Evolutionary conservation across 1,284 basidiomycete genomes (phyloP).

Genomic region (Fomitiporia mediterranea): DNA sequence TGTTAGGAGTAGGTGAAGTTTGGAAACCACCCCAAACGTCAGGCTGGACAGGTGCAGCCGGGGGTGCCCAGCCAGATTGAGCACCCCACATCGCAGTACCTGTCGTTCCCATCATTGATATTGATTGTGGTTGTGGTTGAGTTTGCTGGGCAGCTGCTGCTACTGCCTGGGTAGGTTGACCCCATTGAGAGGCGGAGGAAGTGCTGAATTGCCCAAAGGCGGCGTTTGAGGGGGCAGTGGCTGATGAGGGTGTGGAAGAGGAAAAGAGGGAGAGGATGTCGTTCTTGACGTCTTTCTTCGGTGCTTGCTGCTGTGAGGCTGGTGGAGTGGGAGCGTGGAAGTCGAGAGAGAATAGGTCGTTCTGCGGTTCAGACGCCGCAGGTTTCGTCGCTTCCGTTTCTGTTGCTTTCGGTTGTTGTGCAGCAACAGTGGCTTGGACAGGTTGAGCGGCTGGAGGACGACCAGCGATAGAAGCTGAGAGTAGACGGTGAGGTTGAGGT

Average conservation of each 20-base stretch:
- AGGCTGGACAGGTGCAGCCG: slow-evolving; percentile 25
- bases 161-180: slow-evolving; percentile 24
- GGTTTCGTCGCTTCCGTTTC: slow-evolving; percentile 27
- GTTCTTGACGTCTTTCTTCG: slow-evolving; percentile 72
- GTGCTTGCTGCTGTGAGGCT: slow-evolving; percentile 30
- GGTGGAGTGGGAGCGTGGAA: slow-evolving; percentile 58
- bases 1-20: too few relatives aligned
- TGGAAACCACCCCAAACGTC: slow-evolving; percentile 40
- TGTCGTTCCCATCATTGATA: slow-evolving; percentile 53
- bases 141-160: too few relatives aligned
- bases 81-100: slow-evolving; percentile 63
- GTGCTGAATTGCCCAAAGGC: slow-evolving; percentile 26
- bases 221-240: slow-evolving; percentile 27
- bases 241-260: slow-evolving; percentile 34
- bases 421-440: slow-evolving; percentile 26
- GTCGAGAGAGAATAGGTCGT: slow-evolving; percentile 83
- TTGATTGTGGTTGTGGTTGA: slow-evolving; percentile 29
- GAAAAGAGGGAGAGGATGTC: slow-evolving; percentile 87
- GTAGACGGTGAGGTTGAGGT: slow-evolving; percentile 48
- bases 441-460: slow-evolving; percentile 22
- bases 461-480: slow-evolving; percentile 37
- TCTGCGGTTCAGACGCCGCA: slow-evolving; percentile 27
- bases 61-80: slow-evolving; percentile 51
- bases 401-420: slow-evolving; percentile 25
- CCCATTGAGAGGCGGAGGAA: slow-evolving; percentile 20